Percentiles rank a stretch among this genome's conserved stretches.
These are phyloP conservation scores for Colletotrichum viniferum DNA, from an alignment of 2,329 filamentous ascomycete genomes.

Conservation along the genomic window DNA sequence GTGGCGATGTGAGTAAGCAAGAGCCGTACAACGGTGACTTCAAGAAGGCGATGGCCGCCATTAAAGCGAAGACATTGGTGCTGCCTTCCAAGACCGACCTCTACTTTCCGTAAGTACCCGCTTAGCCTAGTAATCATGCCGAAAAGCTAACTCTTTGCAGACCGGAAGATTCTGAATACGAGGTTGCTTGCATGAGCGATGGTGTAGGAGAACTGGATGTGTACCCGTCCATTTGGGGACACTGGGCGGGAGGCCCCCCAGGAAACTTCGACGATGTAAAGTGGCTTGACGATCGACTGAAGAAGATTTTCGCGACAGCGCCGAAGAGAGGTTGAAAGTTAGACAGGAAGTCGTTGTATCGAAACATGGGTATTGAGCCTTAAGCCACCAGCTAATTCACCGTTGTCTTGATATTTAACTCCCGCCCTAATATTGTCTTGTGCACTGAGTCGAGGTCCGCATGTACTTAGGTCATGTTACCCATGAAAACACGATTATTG, in stretches of 20 bases:
- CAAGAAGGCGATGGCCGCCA: constrained; percentile 66
- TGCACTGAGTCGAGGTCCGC: background rate
- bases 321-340: background rate
- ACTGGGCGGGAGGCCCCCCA: constrained; percentile 69
- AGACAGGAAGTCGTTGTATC: background rate
- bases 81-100: constrained; percentile 76
- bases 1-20: constrained; percentile 71
- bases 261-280: constrained; percentile 72
- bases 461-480: background rate
- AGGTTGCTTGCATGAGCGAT: constrained; percentile 58
- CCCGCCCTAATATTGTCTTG: background rate
- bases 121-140: background rate
- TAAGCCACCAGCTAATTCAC: background rate
- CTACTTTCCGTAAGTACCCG: constrained; percentile 65
- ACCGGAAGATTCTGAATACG: constrained; percentile 78
- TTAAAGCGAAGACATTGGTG: constrained; percentile 75
- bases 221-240: constrained; percentile 47
- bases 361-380: background rate
- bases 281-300: constrained; percentile 71
- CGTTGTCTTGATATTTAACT: background rate
- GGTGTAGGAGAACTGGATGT: constrained; percentile 37
- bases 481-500: background rate
- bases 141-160: background rate
- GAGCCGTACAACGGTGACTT: constrained; percentile 72
- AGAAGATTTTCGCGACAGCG: constrained; percentile 40